Evolutionary conservation across 2,329 filamentous ascomycete species (phyloP), one percentile per base, ranked within the genome.

Genomic region (Chrysoporthe austroafricana): DNA sequence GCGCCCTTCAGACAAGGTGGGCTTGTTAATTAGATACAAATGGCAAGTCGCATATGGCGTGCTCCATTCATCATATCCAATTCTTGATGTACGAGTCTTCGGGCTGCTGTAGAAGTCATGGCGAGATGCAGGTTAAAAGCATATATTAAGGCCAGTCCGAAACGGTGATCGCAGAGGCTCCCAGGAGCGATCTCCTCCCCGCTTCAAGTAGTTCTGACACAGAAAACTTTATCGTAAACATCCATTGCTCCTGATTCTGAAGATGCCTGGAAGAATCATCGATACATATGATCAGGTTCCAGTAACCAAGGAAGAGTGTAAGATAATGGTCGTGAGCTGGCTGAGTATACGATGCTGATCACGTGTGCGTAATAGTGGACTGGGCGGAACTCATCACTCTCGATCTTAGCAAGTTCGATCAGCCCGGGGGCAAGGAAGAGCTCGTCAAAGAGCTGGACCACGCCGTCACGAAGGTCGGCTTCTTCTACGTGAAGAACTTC

Each of bases 401-500:
- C 11, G 76, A 77, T 46, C 71, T 77, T 11, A 70, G 72, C 65
- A 71, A 73, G n/a, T 77, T 76, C 54, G 75, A 77, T 26, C 62
- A 74, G 58, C 76, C 76, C 4, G 74, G 75, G 11, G 76, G 76
- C 61, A 78, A 77, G 65, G 67, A 75, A 54, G 71, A 74, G 66
- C 71, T 78, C 5, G 76, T 76, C 34, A 75, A 75, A 66, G 74
- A 77, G 70, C 74, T 78, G 16, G 73, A 76, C 42, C 73, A 76
- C 54, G 75, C 75, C 5, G 73, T 76, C 21, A 72, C 72, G 0
- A 73, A 76, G 56, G 73, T 75, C 48, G 73, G 84, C 0, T 85
- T 88, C 77, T 89, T 89, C 75, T 88, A 88, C 67, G 84, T 89
- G 1, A 86, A 83, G 68, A 88, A 90, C 76, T 90, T 86, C 71